Evolutionary conservation across 208 protist genomes (phyloP).

Genomic region (Naegleria fowleri): DNA sequence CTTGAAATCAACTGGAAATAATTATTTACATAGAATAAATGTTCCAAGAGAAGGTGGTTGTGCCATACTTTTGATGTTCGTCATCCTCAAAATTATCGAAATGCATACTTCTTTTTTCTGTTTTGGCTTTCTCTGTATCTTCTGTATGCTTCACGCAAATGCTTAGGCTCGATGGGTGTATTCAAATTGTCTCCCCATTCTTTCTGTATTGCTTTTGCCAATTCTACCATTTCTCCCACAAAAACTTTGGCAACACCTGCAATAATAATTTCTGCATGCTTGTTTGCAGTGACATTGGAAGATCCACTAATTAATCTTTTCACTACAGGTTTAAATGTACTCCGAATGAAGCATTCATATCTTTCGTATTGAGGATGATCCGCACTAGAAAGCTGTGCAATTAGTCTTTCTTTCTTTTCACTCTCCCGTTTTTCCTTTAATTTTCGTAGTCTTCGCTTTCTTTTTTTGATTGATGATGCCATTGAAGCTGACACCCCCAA

Average conservation of each 20-base stretch:
- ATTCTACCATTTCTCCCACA: slow-evolving; percentile 19
- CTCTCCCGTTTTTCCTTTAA: background rate
- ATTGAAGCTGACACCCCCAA: too few species aligned
- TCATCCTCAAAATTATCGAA: background rate
- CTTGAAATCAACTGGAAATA: too few species aligned
- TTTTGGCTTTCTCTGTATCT: background rate
- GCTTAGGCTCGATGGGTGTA: background rate
- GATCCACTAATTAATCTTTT: background rate
- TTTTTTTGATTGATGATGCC: background rate
- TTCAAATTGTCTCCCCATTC: background rate
- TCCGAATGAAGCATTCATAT: background rate
- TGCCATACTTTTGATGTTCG: too few species aligned
- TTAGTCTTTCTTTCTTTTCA: background rate
- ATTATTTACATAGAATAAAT: background rate
- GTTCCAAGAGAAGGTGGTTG: too few species aligned
- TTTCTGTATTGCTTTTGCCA: background rate
- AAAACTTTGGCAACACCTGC: slow-evolving; percentile 1
- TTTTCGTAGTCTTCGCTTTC: background rate
- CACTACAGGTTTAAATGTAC: background rate
- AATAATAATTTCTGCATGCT: background rate
- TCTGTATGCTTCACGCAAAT: slow-evolving; percentile 20
- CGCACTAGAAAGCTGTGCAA: background rate
- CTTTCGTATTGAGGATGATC: background rate
- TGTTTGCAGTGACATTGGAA: background rate
- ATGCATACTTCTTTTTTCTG: slow-evolving; percentile 11